Evolutionary conservation across 2,329 filamentous ascomycete genomes (phyloP).

Genomic region (Pseudocercospora pini-densiflorae): DNA sequence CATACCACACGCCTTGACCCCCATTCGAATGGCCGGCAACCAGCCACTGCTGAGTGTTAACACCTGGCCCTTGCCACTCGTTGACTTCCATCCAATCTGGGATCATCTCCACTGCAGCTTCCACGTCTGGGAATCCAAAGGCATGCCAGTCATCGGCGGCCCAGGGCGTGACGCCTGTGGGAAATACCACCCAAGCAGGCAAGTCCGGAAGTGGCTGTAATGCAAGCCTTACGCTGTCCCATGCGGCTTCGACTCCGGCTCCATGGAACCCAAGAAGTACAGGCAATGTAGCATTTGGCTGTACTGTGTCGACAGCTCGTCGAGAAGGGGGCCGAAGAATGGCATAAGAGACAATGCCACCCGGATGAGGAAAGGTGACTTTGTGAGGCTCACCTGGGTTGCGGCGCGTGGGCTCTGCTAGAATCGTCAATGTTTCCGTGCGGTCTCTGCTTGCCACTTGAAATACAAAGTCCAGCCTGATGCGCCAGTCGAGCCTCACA

Average conservation of each 20-base stretch:
- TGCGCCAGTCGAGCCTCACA: slow-evolving; percentile 17
- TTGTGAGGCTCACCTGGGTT: slow-evolving; percentile 50
- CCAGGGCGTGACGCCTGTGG: slow-evolving; percentile 63
- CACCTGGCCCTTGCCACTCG: slow-evolving; percentile 54
- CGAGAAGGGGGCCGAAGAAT: slow-evolving; percentile 59
- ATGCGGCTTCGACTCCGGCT: slow-evolving; percentile 61
- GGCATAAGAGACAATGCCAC: slow-evolving; percentile 60
- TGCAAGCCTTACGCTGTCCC: slow-evolving; percentile 50
- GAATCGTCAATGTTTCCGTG: slow-evolving; percentile 15
- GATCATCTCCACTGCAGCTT: slow-evolving; percentile 57
- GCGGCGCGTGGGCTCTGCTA: slow-evolving; percentile 15
- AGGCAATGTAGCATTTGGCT: slow-evolving; percentile 43
- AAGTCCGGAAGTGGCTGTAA: slow-evolving; percentile 57
- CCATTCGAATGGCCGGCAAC: slow-evolving; percentile 65
- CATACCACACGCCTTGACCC: slow-evolving; percentile 63
- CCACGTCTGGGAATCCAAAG: slow-evolving; percentile 62
- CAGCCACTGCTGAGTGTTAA: slow-evolving; percentile 55
- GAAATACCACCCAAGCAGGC: slow-evolving; percentile 60
- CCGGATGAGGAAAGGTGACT: slow-evolving; percentile 59
- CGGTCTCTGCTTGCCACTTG: slow-evolving; percentile 14
- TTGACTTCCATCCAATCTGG: slow-evolving; percentile 55
- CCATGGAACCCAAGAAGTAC: slow-evolving; percentile 60
- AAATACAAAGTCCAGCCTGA: slow-evolving; percentile 27
- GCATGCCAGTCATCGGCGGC: slow-evolving; percentile 66
- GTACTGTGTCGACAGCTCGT: slow-evolving; percentile 40